Evolutionary conservation across 192 early-diverging fungal genomes (phyloP).

Genomic region (Oehlia diaphana): DNA sequence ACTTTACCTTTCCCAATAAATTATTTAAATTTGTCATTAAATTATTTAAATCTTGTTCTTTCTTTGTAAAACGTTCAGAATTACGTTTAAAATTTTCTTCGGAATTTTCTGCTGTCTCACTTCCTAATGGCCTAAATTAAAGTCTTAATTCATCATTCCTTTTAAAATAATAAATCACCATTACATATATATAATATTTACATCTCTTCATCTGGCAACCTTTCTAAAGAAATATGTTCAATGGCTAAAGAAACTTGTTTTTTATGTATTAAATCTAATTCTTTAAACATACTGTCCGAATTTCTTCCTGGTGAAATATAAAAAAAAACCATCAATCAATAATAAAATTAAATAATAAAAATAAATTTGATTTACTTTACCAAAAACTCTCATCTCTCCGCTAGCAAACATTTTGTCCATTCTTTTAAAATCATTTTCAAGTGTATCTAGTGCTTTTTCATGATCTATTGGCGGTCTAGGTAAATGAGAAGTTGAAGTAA

Average conservation of each 20-base stretch:
- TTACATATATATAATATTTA: not conserved
- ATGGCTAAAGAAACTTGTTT: slow-evolving; percentile 29
- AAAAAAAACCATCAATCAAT: not conserved
- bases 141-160: not conserved
- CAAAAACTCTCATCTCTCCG: slow-evolving; percentile 24
- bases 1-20: slow-evolving; percentile 22
- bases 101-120: slow-evolving; percentile 7
- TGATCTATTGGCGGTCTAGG: slow-evolving; percentile 19
- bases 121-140: slow-evolving; percentile 20
- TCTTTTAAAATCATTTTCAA: slow-evolving; percentile 29
- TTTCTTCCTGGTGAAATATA: slow-evolving; percentile 12
- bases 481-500: not conserved
- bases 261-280: slow-evolving; percentile 26
- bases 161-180: not conserved
- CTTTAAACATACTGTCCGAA: slow-evolving; percentile 33
- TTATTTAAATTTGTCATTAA: slow-evolving; percentile 30
- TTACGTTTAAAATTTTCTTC: slow-evolving; percentile 30
- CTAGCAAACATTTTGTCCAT: slow-evolving; percentile 32
- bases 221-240: slow-evolving; percentile 31
- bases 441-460: slow-evolving; percentile 14
- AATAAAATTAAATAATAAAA: not conserved
- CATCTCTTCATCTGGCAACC: slow-evolving; percentile 25
- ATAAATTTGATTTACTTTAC: slow-evolving; percentile 8
- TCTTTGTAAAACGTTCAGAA: slow-evolving; percentile 31
- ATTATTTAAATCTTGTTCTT: slow-evolving; percentile 30